phyloP scores from a whole-genome alignment of 129 eudicot species.

The Calendula officinalis region DNA sequence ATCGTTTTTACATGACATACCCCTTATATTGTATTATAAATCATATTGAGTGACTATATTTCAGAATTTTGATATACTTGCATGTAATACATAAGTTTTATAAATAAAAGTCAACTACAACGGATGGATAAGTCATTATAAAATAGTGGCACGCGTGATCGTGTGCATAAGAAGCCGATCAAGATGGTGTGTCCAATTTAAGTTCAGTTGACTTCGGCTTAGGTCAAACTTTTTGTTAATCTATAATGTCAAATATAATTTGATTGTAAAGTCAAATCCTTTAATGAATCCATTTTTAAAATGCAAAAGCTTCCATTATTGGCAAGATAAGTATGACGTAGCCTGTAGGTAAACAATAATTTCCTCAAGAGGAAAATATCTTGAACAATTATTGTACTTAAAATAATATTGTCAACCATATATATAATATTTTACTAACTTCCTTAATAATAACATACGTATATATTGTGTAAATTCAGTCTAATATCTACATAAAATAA shows the following conservation, averaged over 20 bases:
- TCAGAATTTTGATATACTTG: too few species aligned
- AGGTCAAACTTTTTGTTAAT: conserved; percentile 20
- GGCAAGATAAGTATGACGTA: not conserved
- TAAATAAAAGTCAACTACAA: not conserved
- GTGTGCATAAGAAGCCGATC: not conserved
- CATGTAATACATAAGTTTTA: not conserved
- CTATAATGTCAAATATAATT: conserved; percentile 10
- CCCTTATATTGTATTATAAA: too few species aligned
- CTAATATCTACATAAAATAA: too few species aligned
- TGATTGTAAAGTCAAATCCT: conserved; percentile 23
- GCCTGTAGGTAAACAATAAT: conserved; percentile 7
- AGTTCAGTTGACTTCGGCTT: conserved; percentile 16
- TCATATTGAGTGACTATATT: too few species aligned
- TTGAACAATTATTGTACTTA: not conserved
- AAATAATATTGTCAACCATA: not conserved
- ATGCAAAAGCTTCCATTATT: conserved; percentile 20
- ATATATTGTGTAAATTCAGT: not conserved
- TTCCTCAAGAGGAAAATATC: not conserved
- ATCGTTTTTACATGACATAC: too few species aligned
- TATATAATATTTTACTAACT: not conserved
- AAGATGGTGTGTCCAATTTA: conserved; percentile 1
- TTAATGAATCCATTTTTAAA: conserved; percentile 18
- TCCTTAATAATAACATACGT: not conserved
- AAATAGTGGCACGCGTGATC: conserved; percentile 18
- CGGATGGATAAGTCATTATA: conserved; percentile 3